Percentiles rank a stretch among this genome's conserved stretches.
These are phyloP conservation scores for Pichia sp. DNA, from an alignment of 1,139 yeast species.

Conservation along the genomic window DNA sequence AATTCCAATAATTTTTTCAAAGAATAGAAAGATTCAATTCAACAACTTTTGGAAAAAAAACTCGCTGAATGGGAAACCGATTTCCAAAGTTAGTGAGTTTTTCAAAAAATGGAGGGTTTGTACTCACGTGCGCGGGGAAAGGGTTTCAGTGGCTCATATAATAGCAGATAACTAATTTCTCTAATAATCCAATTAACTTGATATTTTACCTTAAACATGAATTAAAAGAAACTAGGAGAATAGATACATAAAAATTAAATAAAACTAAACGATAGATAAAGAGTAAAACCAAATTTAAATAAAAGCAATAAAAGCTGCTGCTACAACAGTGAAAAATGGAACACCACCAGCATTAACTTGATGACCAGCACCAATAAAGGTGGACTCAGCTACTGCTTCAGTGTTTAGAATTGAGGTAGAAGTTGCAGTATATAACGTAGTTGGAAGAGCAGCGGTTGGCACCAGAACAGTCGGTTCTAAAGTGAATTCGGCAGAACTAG, in stretches of 20 bases:
- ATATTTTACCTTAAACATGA: no score
- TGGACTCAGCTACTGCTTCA: slow-evolving; percentile 8
- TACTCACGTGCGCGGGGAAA: neutral
- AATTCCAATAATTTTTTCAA: neutral
- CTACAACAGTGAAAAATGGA: neutral
- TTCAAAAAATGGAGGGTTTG: neutral
- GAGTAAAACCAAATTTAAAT: neutral
- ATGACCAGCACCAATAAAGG: slow-evolving; percentile 1
- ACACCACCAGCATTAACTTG: neutral
- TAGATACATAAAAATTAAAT: no score
- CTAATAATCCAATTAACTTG: no score
- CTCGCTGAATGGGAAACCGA: neutral
- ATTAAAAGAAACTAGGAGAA: neutral
- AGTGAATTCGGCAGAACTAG: slow-evolving; percentile 2
- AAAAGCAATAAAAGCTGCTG: neutral
- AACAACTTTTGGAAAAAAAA: neutral
- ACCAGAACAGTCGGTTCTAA: neutral
- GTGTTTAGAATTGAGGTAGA: slow-evolving; percentile 6
- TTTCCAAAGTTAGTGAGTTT: neutral
- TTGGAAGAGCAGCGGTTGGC: slow-evolving; percentile 6
- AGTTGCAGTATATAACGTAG: slow-evolving; percentile 9
- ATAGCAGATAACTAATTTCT: no score
- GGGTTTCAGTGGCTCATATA: neutral
- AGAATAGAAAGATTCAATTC: neutral
- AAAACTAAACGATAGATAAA: neutral